Percentiles rank a stretch among this genome's conserved stretches.
Evolutionary conservation across 2,329 filamentous ascomycete species (phyloP).

Genomic region (Aspergillus clavatus): DNA sequence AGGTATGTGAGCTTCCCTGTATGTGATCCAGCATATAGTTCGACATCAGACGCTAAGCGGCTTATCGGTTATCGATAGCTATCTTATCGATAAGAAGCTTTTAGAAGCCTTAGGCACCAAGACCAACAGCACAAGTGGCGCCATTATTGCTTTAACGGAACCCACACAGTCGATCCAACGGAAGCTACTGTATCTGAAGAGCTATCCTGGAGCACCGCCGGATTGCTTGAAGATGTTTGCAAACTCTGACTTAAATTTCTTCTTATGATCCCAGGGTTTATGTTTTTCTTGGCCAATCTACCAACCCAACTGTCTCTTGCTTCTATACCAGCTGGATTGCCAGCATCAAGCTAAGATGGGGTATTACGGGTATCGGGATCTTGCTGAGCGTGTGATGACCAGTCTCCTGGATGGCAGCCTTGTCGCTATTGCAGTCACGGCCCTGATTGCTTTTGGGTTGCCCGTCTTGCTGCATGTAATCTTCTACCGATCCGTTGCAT

Average conservation of each 20-base stretch:
- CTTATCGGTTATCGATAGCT: background rate
- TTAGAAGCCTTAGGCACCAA: background rate
- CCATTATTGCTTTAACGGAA: background rate
- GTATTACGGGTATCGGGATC: conserved; percentile 33
- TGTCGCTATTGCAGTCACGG: conserved; percentile 57
- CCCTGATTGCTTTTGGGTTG: conserved; percentile 64
- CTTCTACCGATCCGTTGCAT: conserved; percentile 62
- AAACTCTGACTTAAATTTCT: too few species aligned
- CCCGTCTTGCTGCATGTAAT: conserved; percentile 74
- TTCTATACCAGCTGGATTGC: background rate
- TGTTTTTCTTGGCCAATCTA: too few species aligned
- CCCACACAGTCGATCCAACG: too few species aligned
- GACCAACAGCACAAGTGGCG: background rate
- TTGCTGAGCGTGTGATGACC: conserved; percentile 36
- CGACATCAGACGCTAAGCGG: too few species aligned
- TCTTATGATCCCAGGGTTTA: too few species aligned
- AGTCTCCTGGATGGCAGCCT: conserved; percentile 41
- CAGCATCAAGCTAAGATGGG: conserved; percentile 21
- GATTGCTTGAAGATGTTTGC: too few species aligned
- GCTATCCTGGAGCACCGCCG: too few species aligned
- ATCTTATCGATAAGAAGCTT: background rate
- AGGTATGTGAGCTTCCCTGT: conserved; percentile 3
- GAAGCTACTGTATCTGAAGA: too few species aligned
- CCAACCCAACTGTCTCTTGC: background rate
- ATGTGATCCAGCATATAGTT: background rate